Evolutionary conservation across 148 eudicot genomes (phyloP).

Genomic region (Tetragonia tetragonoides): DNA sequence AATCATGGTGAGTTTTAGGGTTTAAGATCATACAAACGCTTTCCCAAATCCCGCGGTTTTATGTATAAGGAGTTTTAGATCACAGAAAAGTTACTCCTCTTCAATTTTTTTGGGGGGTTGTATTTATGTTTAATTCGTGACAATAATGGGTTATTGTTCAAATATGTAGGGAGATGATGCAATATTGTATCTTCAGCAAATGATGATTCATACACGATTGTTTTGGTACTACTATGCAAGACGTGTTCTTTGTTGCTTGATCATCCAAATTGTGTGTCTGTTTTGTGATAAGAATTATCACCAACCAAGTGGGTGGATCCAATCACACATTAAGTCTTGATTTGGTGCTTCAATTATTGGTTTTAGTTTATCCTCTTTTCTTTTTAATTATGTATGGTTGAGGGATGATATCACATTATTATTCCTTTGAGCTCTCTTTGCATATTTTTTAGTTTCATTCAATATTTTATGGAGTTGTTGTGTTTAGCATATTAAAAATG

Average conservation of each 20-base stretch:
- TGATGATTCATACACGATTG: not conserved
- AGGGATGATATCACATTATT: constrained; percentile 11
- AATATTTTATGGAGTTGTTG: not conserved
- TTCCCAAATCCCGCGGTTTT: constrained; percentile 11
- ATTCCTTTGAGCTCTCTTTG: not conserved
- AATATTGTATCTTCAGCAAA: not conserved
- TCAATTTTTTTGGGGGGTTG: not conserved
- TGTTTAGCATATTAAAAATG: not conserved
- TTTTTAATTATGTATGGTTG: not conserved
- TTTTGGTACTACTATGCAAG: constrained; percentile 2
- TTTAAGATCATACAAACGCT: constrained; percentile 16
- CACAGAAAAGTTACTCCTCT: not conserved
- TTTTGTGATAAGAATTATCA: constrained; percentile 15
- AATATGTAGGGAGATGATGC: constrained; percentile 5
- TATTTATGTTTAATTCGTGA: too few species aligned
- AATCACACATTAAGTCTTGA: not conserved
- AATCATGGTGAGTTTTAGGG: constrained; percentile 16
- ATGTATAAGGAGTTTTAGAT: constrained; percentile 11
- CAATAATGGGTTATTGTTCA: not conserved
- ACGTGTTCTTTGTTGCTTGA: constrained; percentile 17
- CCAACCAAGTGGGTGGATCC: constrained; percentile 23
- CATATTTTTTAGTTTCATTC: not conserved
- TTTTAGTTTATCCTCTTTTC: not conserved
- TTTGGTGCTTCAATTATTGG: not conserved
- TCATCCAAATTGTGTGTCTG: constrained; percentile 25